Evolutionary conservation across 805 yeast species (phyloP).

Genomic region (Wickerhamiella dianesei): DNA sequence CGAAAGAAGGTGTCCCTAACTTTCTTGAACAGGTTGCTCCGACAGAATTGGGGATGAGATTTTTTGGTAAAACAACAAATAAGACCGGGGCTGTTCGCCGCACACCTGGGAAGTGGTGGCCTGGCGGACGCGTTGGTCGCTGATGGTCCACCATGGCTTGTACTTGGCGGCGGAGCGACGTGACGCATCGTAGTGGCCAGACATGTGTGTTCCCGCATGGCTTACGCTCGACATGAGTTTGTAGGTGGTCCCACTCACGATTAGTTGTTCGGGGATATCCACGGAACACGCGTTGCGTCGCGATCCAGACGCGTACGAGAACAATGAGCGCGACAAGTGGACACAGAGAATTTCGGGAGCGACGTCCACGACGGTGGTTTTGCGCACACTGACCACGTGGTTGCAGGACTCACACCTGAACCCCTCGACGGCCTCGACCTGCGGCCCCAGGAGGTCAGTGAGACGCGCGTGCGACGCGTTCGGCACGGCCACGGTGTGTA

Average conservation of each 20-base stretch:
- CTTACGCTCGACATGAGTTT: constrained; percentile 58
- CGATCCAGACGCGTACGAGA: constrained; percentile 32
- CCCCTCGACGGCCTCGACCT: constrained; percentile 61
- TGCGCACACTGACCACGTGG: constrained; percentile 40
- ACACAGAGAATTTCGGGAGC: constrained; percentile 62
- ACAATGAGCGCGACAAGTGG: constrained; percentile 80
- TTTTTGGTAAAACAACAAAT: constrained; percentile 74
- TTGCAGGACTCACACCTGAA: constrained; percentile 62
- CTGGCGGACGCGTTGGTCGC: constrained; percentile 62
- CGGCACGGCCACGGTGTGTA: constrained; percentile 67
- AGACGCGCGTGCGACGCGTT: constrained; percentile 35
- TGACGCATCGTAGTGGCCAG: constrained; percentile 86
- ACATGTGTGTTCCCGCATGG: constrained; percentile 77
- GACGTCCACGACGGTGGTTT: constrained; percentile 44
- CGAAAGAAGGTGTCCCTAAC: no score
- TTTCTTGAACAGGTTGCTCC: no score
- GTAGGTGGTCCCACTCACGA: constrained; percentile 34
- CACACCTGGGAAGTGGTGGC: constrained; percentile 44
- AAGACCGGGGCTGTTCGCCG: constrained; percentile 61
- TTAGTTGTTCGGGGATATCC: constrained; percentile 41
- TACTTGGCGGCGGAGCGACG: constrained; percentile 29
- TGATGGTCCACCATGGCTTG: constrained; percentile 56
- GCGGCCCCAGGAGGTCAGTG: constrained; percentile 40
- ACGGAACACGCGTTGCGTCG: constrained; percentile 67
- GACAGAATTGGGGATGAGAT: no score